Percentiles rank a stretch among this genome's conserved stretches.
These are phyloP conservation scores for Spiromastix sp. DNA, from an alignment of 2,329 filamentous ascomycete genomes.

Conservation along the genomic window DNA sequence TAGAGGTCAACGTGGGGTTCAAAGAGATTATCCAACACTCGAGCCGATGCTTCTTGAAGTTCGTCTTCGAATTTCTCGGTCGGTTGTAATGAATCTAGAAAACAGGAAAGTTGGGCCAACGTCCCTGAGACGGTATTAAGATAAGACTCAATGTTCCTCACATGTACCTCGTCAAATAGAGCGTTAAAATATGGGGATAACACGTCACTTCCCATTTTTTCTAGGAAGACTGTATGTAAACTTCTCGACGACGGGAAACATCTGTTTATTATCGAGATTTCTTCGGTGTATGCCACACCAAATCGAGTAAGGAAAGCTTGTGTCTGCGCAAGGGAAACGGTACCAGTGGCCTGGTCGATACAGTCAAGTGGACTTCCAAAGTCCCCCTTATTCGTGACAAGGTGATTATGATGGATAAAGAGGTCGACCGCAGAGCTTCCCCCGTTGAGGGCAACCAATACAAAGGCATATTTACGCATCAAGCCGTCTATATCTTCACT, in stretches of 20 bases:
- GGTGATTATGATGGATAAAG: conserved; percentile 79
- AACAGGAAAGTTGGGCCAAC: conserved; percentile 74
- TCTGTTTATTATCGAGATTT: conserved; percentile 65
- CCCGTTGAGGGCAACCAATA: conserved; percentile 72
- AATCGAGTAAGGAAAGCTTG: conserved; percentile 70
- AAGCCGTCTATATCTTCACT: conserved; percentile 76
- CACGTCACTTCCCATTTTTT: conserved; percentile 71
- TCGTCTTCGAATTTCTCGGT: conserved; percentile 50
- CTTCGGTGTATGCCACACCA: conserved; percentile 67
- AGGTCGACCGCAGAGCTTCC: conserved; percentile 68
- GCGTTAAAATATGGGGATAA: conserved; percentile 77
- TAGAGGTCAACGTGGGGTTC: conserved; percentile 93
- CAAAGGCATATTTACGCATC: conserved; percentile 82
- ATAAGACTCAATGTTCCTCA: conserved; percentile 63
- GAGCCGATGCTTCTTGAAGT: conserved; percentile 54
- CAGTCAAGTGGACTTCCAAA: conserved; percentile 72
- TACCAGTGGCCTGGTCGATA: conserved; percentile 57
- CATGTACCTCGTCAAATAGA: conserved; percentile 79
- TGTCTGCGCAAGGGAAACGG: conserved; percentile 68
- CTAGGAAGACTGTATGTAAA: conserved; percentile 68
- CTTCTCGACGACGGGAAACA: conserved; percentile 65
- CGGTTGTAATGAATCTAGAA: conserved; percentile 60
- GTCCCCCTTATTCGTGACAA: conserved; percentile 64
- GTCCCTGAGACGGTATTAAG: conserved; percentile 77
- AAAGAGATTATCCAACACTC: conserved; percentile 62